Percentiles rank a stretch among this genome's conserved stretches.
Evolutionary conservation across 192 early-diverging fungal species (phyloP).

Genomic region (Backusella morwellensis): DNA sequence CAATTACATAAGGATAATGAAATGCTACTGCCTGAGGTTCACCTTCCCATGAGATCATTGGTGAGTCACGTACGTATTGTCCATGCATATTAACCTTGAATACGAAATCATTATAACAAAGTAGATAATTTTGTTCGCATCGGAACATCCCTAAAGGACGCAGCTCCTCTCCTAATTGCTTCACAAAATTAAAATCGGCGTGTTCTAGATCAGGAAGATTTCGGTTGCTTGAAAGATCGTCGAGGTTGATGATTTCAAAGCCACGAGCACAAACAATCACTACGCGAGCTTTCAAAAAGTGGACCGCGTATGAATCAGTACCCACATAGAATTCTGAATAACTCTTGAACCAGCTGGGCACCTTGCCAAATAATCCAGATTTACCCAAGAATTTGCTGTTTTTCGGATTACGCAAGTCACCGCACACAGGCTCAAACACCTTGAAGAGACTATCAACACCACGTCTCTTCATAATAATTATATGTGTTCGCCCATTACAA

Average conservation of each 20-base stretch:
- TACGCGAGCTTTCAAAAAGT: conserved; percentile 83
- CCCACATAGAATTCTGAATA: conserved; percentile 88
- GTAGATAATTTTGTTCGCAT: conserved; percentile 72
- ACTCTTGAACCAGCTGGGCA: conserved; percentile 29
- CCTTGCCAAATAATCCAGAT: conserved; percentile 24
- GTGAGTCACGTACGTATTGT: not conserved
- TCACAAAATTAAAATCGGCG: conserved; percentile 74
- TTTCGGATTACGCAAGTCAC: conserved; percentile 31
- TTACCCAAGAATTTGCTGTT: conserved; percentile 29
- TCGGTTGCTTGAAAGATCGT: conserved; percentile 76
- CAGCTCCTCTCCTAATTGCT: conserved; percentile 67
- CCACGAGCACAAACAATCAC: conserved; percentile 89
- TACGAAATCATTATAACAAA: conserved; percentile 88
- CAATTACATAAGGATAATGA: conserved; percentile 83
- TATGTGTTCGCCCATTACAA: conserved; percentile 55
- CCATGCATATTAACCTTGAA: conserved; percentile 80
- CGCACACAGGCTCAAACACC: conserved; percentile 33
- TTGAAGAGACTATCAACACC: conserved; percentile 30
- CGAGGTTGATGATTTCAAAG: conserved; percentile 90
- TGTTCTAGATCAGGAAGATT: conserved; percentile 78
- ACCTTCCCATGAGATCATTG: conserved; percentile 86
- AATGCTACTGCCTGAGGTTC: conserved; percentile 80
- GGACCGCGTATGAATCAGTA: conserved; percentile 78
- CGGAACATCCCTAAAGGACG: conserved; percentile 83
- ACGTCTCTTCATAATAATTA: conserved; percentile 35